A percentile compares a stretch with the other conserved stretches of the same genome.
phyloP scores from a whole-genome alignment of 495 filamentous ascomycete species.

The Penicillium herquei region DNA sequence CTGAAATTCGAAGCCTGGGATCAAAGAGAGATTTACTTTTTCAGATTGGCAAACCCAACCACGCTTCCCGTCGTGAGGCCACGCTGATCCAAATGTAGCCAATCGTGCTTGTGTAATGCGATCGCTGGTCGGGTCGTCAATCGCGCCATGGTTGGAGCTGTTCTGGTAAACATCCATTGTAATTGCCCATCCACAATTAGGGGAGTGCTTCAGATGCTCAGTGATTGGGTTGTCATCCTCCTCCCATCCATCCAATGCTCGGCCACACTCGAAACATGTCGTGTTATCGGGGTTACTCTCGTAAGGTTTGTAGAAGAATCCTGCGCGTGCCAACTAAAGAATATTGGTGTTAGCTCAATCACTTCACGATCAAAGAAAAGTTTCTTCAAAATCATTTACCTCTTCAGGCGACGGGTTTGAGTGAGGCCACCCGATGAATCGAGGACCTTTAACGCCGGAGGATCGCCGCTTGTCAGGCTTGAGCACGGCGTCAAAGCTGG shows the following conservation, averaged over 20 bases:
- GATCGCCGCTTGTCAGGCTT: conserved; percentile 62
- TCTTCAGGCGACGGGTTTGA: conserved; percentile 61
- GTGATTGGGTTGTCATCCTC: conserved; percentile 71
- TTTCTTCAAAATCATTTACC: conserved; percentile 47
- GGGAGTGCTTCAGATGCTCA: conserved; percentile 82
- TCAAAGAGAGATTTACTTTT: conserved; percentile 57
- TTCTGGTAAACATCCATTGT: conserved; percentile 67
- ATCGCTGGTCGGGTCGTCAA: conserved; percentile 69
- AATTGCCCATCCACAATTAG: conserved; percentile 84
- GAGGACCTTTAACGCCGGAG: conserved; percentile 61
- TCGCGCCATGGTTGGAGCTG: conserved; percentile 59
- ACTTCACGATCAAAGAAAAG: too few relatives aligned
- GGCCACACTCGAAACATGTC: conserved; percentile 79
- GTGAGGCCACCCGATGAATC: conserved; percentile 74
- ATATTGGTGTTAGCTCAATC: conserved; percentile 7
- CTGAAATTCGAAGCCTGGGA: conserved; percentile 9
- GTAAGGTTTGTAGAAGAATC: conserved; percentile 83
- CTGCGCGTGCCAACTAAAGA: conserved; percentile 77
- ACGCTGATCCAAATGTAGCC: conserved; percentile 71
- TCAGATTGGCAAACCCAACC: conserved; percentile 86
- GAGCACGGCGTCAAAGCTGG: conserved; percentile 65
- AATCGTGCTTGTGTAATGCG: conserved; percentile 71
- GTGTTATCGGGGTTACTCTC: conserved; percentile 79
- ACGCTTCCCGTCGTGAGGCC: conserved; percentile 86
- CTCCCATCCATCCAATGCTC: conserved; percentile 86